A percentile compares a stretch with the other conserved stretches of the same genome.
phyloP scores from a whole-genome alignment of 805 yeast genomes.

The Lipomyces starkeyi region DNA sequence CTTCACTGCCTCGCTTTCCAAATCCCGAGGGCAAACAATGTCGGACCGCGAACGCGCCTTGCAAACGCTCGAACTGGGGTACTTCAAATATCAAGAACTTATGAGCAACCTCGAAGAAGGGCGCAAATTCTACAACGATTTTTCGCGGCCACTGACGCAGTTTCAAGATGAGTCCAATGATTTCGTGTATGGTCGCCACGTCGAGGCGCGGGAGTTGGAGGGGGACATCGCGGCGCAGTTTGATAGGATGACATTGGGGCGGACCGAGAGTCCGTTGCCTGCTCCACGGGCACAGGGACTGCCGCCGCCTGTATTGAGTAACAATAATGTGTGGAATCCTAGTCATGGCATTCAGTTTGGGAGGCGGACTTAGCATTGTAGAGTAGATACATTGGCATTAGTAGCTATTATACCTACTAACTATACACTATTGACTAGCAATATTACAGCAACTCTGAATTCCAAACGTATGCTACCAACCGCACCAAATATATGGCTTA shows the following conservation, averaged over 20 bases:
- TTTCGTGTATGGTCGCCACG: conserved; percentile 57
- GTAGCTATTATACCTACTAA: too few relatives aligned
- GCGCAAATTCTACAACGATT: conserved; percentile 68
- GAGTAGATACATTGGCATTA: not conserved
- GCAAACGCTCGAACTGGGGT: conserved; percentile 58
- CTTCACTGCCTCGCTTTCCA: conserved; percentile 34
- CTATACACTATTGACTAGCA: not conserved
- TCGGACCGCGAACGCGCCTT: conserved; percentile 56
- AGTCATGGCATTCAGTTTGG: conserved; percentile 36
- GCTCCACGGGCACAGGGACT: conserved; percentile 37
- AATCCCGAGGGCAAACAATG: conserved; percentile 41
- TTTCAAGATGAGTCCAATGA: conserved; percentile 58
- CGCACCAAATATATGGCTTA: too few relatives aligned
- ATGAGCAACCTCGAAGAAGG: conserved; percentile 70
- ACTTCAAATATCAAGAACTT: conserved; percentile 60
- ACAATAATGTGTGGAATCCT: conserved; percentile 32
- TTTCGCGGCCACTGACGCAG: conserved; percentile 54
- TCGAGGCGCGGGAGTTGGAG: conserved; percentile 61
- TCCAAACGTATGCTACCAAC: too few relatives aligned
- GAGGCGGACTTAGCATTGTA: conserved; percentile 1
- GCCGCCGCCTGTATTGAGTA: conserved; percentile 30
- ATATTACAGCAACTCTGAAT: too few relatives aligned
- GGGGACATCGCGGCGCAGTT: conserved; percentile 11
- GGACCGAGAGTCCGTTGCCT: conserved; percentile 27
- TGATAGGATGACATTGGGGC: conserved; percentile 6